phyloP scores from a whole-genome alignment of 2,329 filamentous ascomycete species.

The Didymella keratinophila region DNA sequence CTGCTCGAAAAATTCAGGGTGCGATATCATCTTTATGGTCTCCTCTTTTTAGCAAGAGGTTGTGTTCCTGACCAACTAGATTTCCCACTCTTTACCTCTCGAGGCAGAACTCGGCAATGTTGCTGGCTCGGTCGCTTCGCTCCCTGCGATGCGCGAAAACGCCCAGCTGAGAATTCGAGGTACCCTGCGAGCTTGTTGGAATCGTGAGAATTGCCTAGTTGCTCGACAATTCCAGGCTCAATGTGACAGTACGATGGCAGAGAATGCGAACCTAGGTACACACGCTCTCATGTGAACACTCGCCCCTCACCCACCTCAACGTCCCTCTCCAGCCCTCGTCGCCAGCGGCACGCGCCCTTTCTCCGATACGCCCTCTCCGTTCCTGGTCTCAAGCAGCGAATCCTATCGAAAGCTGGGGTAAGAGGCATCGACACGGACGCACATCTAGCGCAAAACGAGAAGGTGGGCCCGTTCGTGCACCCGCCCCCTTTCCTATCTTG shows the following conservation, averaged over 20 bases:
- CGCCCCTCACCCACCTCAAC: neutral
- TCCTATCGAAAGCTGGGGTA: conserved; percentile 12
- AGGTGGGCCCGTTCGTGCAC: conserved; percentile 18
- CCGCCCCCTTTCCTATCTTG: conserved; percentile 15
- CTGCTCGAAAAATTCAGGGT: too few species aligned
- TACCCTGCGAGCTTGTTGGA: neutral
- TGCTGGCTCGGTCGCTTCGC: too few species aligned
- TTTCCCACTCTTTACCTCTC: too few species aligned
- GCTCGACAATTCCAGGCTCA: neutral
- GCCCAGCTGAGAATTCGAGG: too few species aligned
- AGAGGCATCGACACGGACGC: conserved; percentile 6
- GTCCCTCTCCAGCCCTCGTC: neutral
- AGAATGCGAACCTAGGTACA: neutral
- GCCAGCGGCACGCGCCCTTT: conserved; percentile 5
- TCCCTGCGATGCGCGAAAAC: too few species aligned
- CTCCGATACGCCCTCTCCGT: neutral
- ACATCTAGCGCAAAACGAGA: conserved; percentile 17
- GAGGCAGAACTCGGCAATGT: too few species aligned
- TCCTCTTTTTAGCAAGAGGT: too few species aligned
- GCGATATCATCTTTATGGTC: too few species aligned
- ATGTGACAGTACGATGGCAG: neutral
- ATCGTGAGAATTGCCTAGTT: neutral
- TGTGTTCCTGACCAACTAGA: too few species aligned
- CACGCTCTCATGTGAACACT: neutral
- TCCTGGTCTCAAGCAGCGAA: conserved; percentile 12